Evolutionary conservation across 192 early-diverging fungal species (phyloP), one percentile per base, ranked within the genome.

Genomic region (Coemansia interrupta): DNA sequence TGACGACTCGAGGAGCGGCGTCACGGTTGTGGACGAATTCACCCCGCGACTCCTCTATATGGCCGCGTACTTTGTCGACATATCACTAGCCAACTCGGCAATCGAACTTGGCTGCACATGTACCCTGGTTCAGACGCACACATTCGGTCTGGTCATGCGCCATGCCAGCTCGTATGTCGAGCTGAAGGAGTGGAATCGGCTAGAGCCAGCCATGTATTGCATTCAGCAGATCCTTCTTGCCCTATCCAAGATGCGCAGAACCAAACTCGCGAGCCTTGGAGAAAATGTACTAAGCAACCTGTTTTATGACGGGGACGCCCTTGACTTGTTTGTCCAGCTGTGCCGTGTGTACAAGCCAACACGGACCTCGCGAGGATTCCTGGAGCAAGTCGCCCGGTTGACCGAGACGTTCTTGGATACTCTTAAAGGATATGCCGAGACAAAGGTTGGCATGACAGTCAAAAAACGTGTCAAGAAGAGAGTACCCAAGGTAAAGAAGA

Each of bases 221-320:
- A 68, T 72, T 26, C 64, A 72, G 58, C 68, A 71, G 50, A 62
- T 72, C 12, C 65, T 78, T 20, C 29, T 68, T 22, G 44, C 70
- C 22, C 54, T 78, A 41, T 23, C 40, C 14, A 63, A 54, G 42
- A 78, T 78, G 62, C 68, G 75, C 18, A 66, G 50, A 26, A 64
- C 65, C 14, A 72, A 72, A 45, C 70, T 78, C 19, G 62, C 68
- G 3, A 42, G 68, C 2, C 59, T 77, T 15, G 61, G 66, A 26
- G 70, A 72, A 2, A 68, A 72, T 30, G 66, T 72, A 4, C 48
- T 72, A 24, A 69, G 70, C 65, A 78, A 78, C 32, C 60, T 78
- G 45, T 72, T 72, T 47, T 78, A 78, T 55, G 75, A 78, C 26
- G 75, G 75, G 19, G 75, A 78, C 40, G 75, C 70, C 1, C 66